Evolutionary conservation across 257 asterid genomes (phyloP).

Genomic region (Ocimum tenuiflorum): DNA sequence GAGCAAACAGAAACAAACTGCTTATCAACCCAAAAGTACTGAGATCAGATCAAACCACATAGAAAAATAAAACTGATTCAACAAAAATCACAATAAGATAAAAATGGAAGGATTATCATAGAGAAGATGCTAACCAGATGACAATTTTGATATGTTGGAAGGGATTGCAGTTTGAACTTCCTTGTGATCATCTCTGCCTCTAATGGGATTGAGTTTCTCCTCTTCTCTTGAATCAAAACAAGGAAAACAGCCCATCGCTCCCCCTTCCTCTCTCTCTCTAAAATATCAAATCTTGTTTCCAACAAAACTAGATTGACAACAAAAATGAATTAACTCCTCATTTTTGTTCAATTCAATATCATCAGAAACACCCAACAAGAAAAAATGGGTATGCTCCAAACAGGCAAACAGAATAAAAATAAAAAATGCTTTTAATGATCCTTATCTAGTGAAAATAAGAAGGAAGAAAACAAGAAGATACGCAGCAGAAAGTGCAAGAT

Average conservation of each 20-base stretch:
- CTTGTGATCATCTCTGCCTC: slow-evolving; percentile 52
- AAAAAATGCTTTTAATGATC: slow-evolving; percentile 15
- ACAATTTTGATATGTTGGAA: slow-evolving; percentile 60
- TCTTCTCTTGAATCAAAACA: slow-evolving; percentile 88
- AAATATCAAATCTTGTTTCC: slow-evolving; percentile 27
- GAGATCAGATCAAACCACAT: slow-evolving; percentile 48
- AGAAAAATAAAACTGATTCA: not conserved
- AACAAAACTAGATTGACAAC: slow-evolving; percentile 28
- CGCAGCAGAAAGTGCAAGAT: slow-evolving; percentile 2
- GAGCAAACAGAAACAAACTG: slow-evolving; percentile 12
- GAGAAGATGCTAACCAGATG: slow-evolving; percentile 60
- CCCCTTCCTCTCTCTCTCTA: slow-evolving; percentile 21
- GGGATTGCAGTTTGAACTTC: slow-evolving; percentile 46
- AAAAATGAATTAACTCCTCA: slow-evolving; percentile 29
- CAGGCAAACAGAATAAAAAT: slow-evolving; percentile 19
- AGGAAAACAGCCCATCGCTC: slow-evolving; percentile 96
- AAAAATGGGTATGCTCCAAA: slow-evolving; percentile 16
- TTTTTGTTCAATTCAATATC: slow-evolving; percentile 31
- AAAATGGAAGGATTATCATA: not conserved
- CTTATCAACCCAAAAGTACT: slow-evolving; percentile 6
- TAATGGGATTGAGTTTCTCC: slow-evolving; percentile 58
- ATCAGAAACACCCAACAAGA: slow-evolving; percentile 21
- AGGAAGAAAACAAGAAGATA: not conserved
- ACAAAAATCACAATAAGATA: too few species aligned
- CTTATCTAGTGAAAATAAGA: slow-evolving; percentile 4